Base-by-base conservation (phyloP, 345 rosid species). In the Xanthoceras sorbifolium region DNA sequence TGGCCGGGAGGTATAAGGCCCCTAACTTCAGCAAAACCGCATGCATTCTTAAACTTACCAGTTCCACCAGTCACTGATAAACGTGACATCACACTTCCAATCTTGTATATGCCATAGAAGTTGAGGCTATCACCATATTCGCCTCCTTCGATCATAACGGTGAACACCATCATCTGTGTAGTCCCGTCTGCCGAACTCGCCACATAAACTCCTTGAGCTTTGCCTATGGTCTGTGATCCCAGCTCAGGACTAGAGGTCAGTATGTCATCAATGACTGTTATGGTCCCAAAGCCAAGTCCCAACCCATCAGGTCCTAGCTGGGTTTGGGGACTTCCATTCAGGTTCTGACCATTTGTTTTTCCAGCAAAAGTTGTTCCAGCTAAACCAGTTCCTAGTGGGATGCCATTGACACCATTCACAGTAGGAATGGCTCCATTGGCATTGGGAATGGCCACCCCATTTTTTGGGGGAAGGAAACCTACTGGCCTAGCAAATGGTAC, bases 401-500 rank as follows among this genome's bases (percentile, higher is more conserved):
- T 77, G 59, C 92, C 92, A 62, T 71, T 85, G 60, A 67, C 12
- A 10, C 86, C 88, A 63, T 80, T 89, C 61, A 84, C 84, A 0
- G 88, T 84, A 28, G 92, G 92, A 72, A 86, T 74, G 57, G 86
- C 87, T 6, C 92, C 92, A 62, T 86, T 86, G 17, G 92, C 82
- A 54, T 89, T 86, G n/a, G 90, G 87, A 42, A 89, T 85, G 42
- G 82, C 86, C 17, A 86, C 82, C 11, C 74, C 86, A 6, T 78
- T 82, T 65, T 82, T 32, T 0, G 90, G 90, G 6, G 86, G 85
- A 42, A 60, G 40, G 73, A 89, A 86, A 2, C 87, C 92, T 26
- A 89, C 15, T 4, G 90, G 89, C 78, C 73, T 82, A 11, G 92
- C 92, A 55, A 89, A 89, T 54, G 92, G 92, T 23, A 89, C 90